Base-by-base conservation (phyloP, 495 filamentous ascomycete genomes). In the Penicillium silybi region DNA sequence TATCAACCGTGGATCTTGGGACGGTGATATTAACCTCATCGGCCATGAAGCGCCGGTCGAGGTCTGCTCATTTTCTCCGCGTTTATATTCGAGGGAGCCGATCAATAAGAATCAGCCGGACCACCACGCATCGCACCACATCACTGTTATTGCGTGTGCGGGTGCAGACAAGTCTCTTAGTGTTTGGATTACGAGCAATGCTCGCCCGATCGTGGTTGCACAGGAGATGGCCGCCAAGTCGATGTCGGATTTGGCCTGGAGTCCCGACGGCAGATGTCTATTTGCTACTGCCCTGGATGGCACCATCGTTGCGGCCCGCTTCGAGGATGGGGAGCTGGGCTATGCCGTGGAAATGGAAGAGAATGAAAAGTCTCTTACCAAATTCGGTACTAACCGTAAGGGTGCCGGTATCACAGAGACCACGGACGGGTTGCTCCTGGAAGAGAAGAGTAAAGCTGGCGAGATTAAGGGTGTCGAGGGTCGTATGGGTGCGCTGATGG, bases 401-500 rank as follows among this genome's bases (percentile, higher is more conserved):
- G 88, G 86, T 18, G 88, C 88, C 59, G 95, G 91, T 3, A 85
- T 96, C 34, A 80, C 92, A 16, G 93, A 99, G 65, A 91, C 92
- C 35, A 85, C 92, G 0, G 89, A 95, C 56, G 89, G 88, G 2
- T 72, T 97, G 42, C 76, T 86, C 11, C 75, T 99, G 0, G 93
- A 99, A 64, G 92, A 96, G 59, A 86, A 85, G 58, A 96, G 91
- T 68, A 95, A 92, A 61, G 89, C 85, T 32, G 92, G 85, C 1
- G 93, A 99, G 66, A 70, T 92, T 54, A 88, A 85, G 54, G 90
- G 85, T 16, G 91, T 92, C 0, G 87, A 97, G 71, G 92, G 90
- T 7, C 80, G 92, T 53, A 99, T 99, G 93, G 95, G 93, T 13
- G 92, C 91, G 18, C 68, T 98, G 46, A 98, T 98, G 95, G 93